Percentiles rank a stretch among this genome's conserved stretches.
phyloP scores from a whole-genome alignment of 2,329 filamentous ascomycete genomes.

The Coleophoma crateriformis region DNA sequence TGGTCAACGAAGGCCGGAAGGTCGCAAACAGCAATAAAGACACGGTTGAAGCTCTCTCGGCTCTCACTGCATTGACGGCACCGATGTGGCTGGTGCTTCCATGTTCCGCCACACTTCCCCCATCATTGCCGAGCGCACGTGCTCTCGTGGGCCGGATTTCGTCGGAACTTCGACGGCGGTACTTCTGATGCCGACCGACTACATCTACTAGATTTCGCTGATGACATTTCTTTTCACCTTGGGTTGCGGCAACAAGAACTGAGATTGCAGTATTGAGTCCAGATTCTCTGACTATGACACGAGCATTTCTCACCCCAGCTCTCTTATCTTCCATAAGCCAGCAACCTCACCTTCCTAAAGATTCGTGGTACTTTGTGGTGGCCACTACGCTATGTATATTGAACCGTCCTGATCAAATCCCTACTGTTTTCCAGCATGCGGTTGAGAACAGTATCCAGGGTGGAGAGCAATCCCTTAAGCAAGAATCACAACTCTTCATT shows the following conservation, averaged over 20 bases:
- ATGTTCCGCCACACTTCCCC: too few relatives aligned
- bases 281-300: neutral
- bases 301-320: constrained; percentile 29
- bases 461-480: constrained; percentile 16
- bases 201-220: too few relatives aligned
- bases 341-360: constrained; percentile 34
- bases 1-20: neutral
- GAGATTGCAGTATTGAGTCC: neutral
- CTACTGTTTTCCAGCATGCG: constrained; percentile 36
- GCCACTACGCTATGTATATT: constrained; percentile 39
- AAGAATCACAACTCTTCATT: constrained; percentile 36
- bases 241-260: too few relatives aligned
- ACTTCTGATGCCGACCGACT: too few relatives aligned
- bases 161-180: too few relatives aligned
- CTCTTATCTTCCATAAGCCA: constrained; percentile 35
- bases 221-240: too few relatives aligned
- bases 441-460: constrained; percentile 24
- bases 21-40: constrained; percentile 2
- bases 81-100: too few relatives aligned
- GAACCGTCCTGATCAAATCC: constrained; percentile 43
- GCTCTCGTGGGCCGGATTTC: too few relatives aligned
- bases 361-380: constrained; percentile 44
- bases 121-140: too few relatives aligned
- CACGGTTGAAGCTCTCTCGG: constrained; percentile 9
- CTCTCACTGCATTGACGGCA: too few relatives aligned